These are phyloP conservation scores for Carex littledalei DNA, from an alignment of 176 grass and related monocot genomes.

Conservation along the genomic window DNA sequence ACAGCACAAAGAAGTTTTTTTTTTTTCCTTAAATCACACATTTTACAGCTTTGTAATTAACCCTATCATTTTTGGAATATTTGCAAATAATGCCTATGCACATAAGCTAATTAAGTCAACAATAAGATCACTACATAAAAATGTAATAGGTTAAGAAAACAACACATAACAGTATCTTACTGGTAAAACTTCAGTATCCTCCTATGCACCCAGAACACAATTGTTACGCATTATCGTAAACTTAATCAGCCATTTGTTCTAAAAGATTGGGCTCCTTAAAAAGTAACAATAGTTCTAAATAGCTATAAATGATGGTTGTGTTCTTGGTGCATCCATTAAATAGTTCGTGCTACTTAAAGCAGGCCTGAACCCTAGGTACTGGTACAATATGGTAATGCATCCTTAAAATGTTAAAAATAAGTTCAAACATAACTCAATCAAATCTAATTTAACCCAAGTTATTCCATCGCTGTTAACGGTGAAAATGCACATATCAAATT, in stretches of 20 bases:
- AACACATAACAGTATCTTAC: no score
- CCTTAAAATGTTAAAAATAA: neutral
- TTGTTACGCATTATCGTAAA: no score
- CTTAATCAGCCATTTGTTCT: no score
- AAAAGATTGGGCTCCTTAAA: no score
- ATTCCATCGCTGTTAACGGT: neutral
- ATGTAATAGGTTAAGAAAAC: no score
- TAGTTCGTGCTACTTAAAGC: no score
- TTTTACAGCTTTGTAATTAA: neutral
- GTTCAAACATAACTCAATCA: neutral
- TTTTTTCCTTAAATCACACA: neutral
- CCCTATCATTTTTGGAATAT: neutral
- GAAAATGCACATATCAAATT: neutral
- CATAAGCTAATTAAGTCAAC: neutral
- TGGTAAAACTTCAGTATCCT: no score
- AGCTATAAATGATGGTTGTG: no score
- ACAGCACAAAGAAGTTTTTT: neutral
- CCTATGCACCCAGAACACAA: no score
- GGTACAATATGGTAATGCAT: neutral
- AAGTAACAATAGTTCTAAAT: no score
- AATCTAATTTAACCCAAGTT: neutral
- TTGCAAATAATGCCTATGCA: neutral
- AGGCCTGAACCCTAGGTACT: neutral
- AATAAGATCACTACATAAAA: neutral
- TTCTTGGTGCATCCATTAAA: no score